Conservation (phyloP, 2,329 filamentous ascomycete species). For the Sporothrix curviconia region DNA sequence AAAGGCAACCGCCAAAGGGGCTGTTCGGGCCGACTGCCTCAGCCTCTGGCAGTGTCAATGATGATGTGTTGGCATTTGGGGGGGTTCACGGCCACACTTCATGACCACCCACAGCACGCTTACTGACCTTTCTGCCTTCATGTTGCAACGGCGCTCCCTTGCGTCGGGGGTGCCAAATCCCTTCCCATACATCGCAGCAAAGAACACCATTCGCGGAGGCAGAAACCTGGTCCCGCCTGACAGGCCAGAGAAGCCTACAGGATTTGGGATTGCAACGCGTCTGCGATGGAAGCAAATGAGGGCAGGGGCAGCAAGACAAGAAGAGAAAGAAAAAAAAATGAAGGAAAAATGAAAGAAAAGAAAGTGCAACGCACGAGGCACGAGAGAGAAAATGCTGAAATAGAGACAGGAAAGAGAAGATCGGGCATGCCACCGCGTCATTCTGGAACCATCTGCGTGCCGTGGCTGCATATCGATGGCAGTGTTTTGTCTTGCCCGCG, state of each 20-base stretch:
- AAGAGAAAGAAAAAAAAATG: neutral
- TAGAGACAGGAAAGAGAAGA: neutral
- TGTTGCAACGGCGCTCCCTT: neutral
- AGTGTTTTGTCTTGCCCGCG: conserved; percentile 6
- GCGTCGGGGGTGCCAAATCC: neutral
- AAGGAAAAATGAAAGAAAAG: neutral
- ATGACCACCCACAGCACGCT: neutral
- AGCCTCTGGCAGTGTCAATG: neutral
- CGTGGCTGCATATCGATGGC: neutral
- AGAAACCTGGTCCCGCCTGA: neutral
- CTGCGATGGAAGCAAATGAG: neutral
- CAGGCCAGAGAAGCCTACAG: too few species aligned
- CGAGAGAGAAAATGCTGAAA: neutral
- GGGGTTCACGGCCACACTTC: too few species aligned
- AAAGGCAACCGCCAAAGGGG: neutral
- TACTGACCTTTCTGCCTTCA: neutral
- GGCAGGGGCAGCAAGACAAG: neutral
- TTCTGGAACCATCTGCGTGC: neutral
- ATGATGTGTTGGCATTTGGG: neutral
- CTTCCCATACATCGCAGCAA: neutral
- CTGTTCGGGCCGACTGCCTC: neutral
- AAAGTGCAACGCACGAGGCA: too few species aligned
- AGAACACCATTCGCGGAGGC: neutral
- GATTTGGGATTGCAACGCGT: neutral
- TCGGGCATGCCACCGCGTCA: conserved; percentile 7